These are phyloP conservation scores for Mangifera indica DNA, from an alignment of 345 rosid species.

Conservation along the genomic window DNA sequence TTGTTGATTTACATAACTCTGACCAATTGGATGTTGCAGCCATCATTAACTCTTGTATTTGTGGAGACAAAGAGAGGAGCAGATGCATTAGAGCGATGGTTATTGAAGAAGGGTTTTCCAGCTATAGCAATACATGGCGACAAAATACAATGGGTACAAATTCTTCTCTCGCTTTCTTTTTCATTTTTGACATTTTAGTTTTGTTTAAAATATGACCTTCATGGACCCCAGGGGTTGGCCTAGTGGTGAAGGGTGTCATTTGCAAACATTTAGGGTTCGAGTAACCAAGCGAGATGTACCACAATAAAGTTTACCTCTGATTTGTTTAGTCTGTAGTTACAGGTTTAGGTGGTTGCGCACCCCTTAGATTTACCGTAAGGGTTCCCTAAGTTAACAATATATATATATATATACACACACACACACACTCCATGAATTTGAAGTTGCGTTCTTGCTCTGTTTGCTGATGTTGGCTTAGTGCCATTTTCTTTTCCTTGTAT, in stretches of 20 bases:
- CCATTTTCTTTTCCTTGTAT: neutral
- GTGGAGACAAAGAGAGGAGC: constrained; percentile 62
- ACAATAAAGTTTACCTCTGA: too few relatives aligned
- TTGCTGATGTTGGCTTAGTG: neutral
- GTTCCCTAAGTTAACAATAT: too few relatives aligned
- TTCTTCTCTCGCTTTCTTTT: neutral
- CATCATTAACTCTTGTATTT: constrained; percentile 46
- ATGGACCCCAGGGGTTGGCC: too few relatives aligned
- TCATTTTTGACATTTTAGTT: neutral
- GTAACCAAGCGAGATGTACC: too few relatives aligned
- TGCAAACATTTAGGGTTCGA: too few relatives aligned
- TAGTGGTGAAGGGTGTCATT: too few relatives aligned
- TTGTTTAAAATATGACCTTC: neutral
- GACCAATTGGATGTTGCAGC: constrained; percentile 27
- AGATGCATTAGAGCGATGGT: constrained; percentile 46
- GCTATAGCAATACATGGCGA: constrained; percentile 58
- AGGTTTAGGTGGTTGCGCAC: too few relatives aligned
- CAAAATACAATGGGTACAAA: constrained; percentile 47
- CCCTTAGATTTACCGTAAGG: too few relatives aligned
- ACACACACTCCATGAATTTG: neutral
- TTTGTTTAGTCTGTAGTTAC: too few relatives aligned
- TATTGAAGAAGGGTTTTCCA: constrained; percentile 37
- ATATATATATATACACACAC: too few relatives aligned
- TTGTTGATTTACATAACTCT: neutral
- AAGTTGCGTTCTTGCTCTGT: neutral